A percentile compares a stretch with the other conserved stretches of the same genome.
These are phyloP conservation scores for Scheffersomyces insectosa DNA, from an alignment of 1,139 yeast species.

Conservation along the genomic window DNA sequence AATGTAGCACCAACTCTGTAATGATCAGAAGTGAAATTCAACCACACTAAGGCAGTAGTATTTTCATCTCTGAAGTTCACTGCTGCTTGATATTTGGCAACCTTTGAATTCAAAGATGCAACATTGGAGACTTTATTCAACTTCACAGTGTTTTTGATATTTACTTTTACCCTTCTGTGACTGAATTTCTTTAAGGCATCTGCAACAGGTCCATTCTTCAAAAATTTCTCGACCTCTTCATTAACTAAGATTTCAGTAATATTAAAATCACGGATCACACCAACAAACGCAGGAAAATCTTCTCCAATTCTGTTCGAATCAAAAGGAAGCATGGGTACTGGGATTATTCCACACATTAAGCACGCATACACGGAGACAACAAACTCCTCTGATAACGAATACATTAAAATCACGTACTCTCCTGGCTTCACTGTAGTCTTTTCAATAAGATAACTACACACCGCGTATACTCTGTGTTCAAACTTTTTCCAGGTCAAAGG, in stretches of 20 bases:
- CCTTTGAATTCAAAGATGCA: conserved; percentile 46
- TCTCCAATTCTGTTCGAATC: conserved; percentile 71
- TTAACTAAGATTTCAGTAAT: conserved; percentile 76
- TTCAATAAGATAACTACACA: conserved; percentile 58
- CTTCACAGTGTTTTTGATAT: conserved; percentile 68
- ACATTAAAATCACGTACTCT: conserved; percentile 75
- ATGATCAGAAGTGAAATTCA: conserved; percentile 74
- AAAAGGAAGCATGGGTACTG: conserved; percentile 78
- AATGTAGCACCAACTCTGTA: conserved; percentile 65
- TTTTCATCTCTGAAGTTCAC: conserved; percentile 43
- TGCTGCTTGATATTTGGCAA: conserved; percentile 47
- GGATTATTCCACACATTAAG: conserved; percentile 74
- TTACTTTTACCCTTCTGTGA: conserved; percentile 45
- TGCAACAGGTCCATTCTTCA: conserved; percentile 70
- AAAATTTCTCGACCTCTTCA: conserved; percentile 67
- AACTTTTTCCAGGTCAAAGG: conserved; percentile 83
- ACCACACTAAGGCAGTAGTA: conserved; percentile 59
- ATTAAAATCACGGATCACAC: conserved; percentile 67
- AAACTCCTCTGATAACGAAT: conserved; percentile 85
- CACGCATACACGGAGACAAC: conserved; percentile 86
- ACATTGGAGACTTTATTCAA: conserved; percentile 56
- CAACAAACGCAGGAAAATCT: conserved; percentile 70
- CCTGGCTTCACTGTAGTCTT: conserved; percentile 62
- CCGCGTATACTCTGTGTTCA: conserved; percentile 73
- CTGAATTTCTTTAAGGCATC: conserved; percentile 61